Evolutionary conservation across 2,329 filamentous ascomycete species (phyloP).

Genomic region (Botryotinia globosa): DNA sequence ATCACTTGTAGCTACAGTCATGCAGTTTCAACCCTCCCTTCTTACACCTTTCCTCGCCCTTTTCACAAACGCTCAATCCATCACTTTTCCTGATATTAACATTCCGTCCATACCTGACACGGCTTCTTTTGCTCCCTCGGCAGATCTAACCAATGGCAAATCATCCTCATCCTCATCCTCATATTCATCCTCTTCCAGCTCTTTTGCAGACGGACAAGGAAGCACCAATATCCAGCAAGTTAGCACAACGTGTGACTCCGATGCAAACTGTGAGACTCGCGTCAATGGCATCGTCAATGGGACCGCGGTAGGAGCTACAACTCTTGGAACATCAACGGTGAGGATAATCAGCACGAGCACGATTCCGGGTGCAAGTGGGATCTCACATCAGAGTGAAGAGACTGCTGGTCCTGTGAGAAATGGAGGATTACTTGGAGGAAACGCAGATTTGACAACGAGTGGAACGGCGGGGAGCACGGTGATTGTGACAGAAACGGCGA

Average conservation of each 20-base stretch:
- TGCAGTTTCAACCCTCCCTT: background rate
- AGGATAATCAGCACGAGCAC: background rate
- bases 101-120: background rate
- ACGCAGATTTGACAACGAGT: background rate
- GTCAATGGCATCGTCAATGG: constrained; percentile 3
- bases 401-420: background rate
- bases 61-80: background rate
- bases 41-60: background rate
- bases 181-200: constrained; percentile 11
- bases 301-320: background rate
- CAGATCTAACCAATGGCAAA: background rate
- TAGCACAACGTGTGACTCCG: background rate
- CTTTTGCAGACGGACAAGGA: background rate
- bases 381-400: background rate
- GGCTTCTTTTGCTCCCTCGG: background rate
- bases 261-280: constrained; percentile 8
- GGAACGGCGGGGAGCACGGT: constrained; percentile 5
- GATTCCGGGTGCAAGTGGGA: background rate
- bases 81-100: background rate
- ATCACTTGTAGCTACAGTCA: background rate
- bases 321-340: background rate
- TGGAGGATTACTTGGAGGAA: background rate
- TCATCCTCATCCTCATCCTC: constrained; percentile 1
- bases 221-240: background rate
- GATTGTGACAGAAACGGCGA: background rate